A percentile compares a stretch with the other conserved stretches of the same genome.
Conservation (phyloP, 331 rosid species). For the Spiraea crenata region DNA sequence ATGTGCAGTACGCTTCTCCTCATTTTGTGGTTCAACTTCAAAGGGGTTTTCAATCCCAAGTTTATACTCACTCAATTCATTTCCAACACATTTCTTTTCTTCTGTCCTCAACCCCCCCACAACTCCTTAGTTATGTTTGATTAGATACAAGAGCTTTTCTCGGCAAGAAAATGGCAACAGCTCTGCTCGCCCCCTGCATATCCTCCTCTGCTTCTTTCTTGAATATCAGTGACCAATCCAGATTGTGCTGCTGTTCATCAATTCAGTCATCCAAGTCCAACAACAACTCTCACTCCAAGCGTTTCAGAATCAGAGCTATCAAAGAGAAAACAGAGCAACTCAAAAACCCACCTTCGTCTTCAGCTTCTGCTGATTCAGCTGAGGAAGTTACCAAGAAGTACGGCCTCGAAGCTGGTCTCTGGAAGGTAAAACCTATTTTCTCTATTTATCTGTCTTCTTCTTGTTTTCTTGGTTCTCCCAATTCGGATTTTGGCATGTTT, state of each 20-base stretch:
- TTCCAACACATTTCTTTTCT: neutral
- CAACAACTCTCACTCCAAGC: constrained; percentile 9
- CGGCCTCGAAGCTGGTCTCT: constrained; percentile 93
- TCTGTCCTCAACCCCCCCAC: neutral
- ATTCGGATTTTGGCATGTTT: neutral
- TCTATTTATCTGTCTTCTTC: constrained; percentile 9
- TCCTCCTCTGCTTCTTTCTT: constrained; percentile 42
- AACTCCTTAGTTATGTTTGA: constrained; percentile 22
- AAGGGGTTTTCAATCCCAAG: neutral
- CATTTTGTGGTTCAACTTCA: neutral
- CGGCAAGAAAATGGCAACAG: constrained; percentile 46
- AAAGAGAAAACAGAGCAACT: constrained; percentile 73
- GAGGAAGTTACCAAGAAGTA: constrained; percentile 80
- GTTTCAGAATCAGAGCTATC: constrained; percentile 61
- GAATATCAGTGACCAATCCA: constrained; percentile 20
- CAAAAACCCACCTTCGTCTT: constrained; percentile 48
- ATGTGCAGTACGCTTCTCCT: neutral
- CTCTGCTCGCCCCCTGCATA: constrained; percentile 33
- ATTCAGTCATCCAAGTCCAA: constrained; percentile 28
- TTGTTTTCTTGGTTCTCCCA: neutral
- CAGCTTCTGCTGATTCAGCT: constrained; percentile 43
- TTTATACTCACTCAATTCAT: neutral
- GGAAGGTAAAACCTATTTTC: constrained; percentile 62
- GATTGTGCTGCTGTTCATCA: constrained; percentile 28
- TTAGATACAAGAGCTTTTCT: constrained; percentile 14